Evolutionary conservation across 2,329 filamentous ascomycete species (phyloP).

Genomic region (Ophiostoma tasmaniense): DNA sequence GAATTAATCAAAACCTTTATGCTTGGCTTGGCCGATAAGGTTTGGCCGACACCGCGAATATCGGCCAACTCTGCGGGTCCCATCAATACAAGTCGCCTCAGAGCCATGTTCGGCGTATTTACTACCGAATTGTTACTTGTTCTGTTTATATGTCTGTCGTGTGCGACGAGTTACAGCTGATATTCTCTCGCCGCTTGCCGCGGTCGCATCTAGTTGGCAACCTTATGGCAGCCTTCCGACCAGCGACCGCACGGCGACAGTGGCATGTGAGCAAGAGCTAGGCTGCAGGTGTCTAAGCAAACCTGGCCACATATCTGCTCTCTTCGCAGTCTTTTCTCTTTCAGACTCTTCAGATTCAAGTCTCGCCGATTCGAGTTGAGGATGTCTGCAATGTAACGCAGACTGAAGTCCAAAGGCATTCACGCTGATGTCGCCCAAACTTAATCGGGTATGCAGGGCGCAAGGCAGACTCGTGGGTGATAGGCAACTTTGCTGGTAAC

Average conservation of each 20-base stretch:
- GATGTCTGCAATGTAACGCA: neutral
- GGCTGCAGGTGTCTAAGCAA: neutral
- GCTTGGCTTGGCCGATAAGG: neutral
- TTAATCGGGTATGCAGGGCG: neutral
- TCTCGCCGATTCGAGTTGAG: neutral
- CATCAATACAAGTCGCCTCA: neutral
- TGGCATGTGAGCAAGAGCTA: neutral
- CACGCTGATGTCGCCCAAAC: neutral
- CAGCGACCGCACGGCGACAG: neutral
- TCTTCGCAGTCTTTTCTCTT: neutral
- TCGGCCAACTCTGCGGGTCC: neutral
- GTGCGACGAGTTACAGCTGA: neutral
- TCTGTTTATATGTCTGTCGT: neutral
- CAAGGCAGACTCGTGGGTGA: neutral
- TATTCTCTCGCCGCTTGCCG: neutral
- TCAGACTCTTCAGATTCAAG: neutral
- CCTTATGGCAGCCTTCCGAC: neutral
- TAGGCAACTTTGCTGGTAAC: neutral
- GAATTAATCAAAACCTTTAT: neutral
- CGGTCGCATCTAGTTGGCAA: neutral
- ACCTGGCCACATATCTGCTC: neutral
- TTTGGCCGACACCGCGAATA: neutral
- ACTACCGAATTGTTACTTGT: neutral
- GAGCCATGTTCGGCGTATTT: neutral
- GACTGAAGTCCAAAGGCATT: neutral